A percentile compares a stretch with the other conserved stretches of the same genome.
These are phyloP conservation scores for Fusarium nisikadoi DNA, from an alignment of 2,329 filamentous ascomycete genomes.

Conservation along the genomic window DNA sequence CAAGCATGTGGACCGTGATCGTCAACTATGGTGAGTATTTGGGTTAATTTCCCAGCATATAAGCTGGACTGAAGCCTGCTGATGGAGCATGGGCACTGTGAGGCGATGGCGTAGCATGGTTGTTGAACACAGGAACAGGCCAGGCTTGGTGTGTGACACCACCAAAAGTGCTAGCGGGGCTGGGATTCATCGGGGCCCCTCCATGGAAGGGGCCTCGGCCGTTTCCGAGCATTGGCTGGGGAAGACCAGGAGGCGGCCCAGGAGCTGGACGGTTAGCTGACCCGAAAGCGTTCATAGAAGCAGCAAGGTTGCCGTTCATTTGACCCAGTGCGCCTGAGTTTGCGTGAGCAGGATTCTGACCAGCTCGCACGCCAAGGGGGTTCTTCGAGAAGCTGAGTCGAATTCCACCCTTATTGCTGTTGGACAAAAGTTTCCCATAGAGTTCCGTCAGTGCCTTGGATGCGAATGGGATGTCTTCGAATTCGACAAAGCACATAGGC, in stretches of 20 bases:
- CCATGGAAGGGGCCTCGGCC: conserved; percentile 42
- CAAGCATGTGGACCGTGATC: neutral
- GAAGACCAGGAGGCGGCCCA: conserved; percentile 85
- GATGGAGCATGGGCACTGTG: conserved; percentile 36
- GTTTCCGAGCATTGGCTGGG: conserved; percentile 73
- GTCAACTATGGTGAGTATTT: neutral
- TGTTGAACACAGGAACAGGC: conserved; percentile 38
- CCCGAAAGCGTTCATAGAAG: conserved; percentile 68
- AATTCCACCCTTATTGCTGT: conserved; percentile 94
- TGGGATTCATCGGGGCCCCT: conserved; percentile 34
- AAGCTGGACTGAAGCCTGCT: conserved; percentile 37
- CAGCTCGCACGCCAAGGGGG: conserved; percentile 88
- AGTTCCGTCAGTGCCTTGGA: conserved; percentile 91
- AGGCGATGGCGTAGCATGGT: conserved; percentile 11
- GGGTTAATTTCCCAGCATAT: conserved; percentile 4
- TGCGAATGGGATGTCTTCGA: conserved; percentile 91
- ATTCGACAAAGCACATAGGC: conserved; percentile 99
- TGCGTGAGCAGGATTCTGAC: conserved; percentile 65
- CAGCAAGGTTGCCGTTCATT: conserved; percentile 66
- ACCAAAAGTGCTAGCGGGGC: conserved; percentile 32
- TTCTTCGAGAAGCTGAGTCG: conserved; percentile 98
- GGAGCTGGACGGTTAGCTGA: conserved; percentile 82
- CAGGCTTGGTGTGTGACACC: conserved; percentile 37
- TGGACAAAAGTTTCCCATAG: conserved; percentile 87
- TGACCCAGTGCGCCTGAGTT: conserved; percentile 58